phyloP scores from a whole-genome alignment of 371 early-diverging fungal species.

The Lichtheimia corymbifera region DNA sequence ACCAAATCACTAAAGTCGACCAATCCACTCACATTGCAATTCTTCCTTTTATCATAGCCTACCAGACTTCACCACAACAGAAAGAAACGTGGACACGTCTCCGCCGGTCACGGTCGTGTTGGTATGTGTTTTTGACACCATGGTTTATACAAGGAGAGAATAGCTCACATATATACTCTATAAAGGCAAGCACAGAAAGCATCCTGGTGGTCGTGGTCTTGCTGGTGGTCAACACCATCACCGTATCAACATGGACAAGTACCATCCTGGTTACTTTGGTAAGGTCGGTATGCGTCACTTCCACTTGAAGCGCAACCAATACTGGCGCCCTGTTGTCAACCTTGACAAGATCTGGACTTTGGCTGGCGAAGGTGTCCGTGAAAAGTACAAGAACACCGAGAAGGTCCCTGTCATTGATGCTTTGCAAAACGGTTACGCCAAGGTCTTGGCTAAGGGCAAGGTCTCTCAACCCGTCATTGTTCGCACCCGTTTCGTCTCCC shows the following conservation, averaged over 20 bases:
- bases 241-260: slow-evolving; percentile 99
- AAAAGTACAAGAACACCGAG: slow-evolving; percentile 86
- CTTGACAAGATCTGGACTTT: slow-evolving; percentile 94
- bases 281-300: slow-evolving; percentile 99
- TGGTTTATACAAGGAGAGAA: slow-evolving; percentile 14
- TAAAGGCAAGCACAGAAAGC: slow-evolving; percentile 99
- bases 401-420: slow-evolving; percentile 95
- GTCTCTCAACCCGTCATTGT: slow-evolving; percentile 97
- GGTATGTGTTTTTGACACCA: slow-evolving; percentile 18
- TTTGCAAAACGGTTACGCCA: slow-evolving; percentile 91
- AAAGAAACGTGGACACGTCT: slow-evolving; percentile 93
- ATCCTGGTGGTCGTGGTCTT: slow-evolving; percentile 99
- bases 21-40: neutral
- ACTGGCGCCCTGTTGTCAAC: slow-evolving; percentile 90
- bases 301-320: slow-evolving; percentile 95
- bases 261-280: slow-evolving; percentile 99
- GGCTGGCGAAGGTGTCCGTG: slow-evolving; percentile 90
- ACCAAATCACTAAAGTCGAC: neutral
- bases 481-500: slow-evolving; percentile 95
- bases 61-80: slow-evolving; percentile 85
- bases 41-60: slow-evolving; percentile 54
- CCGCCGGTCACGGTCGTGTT: slow-evolving; percentile 93
- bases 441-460: slow-evolving; percentile 96
- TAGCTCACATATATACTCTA: neutral
- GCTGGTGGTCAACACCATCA: slow-evolving; percentile 99